Conservation (phyloP, 2,329 filamentous ascomycete species). For the Monosporascus cannonballus region DNA sequence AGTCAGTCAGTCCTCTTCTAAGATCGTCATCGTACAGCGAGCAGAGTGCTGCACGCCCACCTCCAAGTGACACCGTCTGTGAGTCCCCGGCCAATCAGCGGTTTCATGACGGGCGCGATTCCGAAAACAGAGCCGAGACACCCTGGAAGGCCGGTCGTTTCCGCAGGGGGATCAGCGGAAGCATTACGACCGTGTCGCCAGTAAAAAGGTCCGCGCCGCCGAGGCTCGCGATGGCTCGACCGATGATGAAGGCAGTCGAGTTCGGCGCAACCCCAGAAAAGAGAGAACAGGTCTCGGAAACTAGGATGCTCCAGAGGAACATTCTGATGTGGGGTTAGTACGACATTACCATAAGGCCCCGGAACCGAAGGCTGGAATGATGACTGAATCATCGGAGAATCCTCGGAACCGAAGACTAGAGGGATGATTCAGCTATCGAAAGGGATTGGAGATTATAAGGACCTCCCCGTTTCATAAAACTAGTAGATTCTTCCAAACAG, state of each 20-base stretch:
- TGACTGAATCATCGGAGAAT: no score
- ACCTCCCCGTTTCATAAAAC: slow-evolving; percentile 46
- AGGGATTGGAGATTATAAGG: slow-evolving; percentile 11
- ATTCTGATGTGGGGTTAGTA: slow-evolving; percentile 21
- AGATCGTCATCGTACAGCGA: no score
- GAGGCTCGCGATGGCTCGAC: slow-evolving; percentile 50
- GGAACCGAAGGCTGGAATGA: no score
- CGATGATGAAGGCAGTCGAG: slow-evolving; percentile 48
- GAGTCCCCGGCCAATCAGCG: slow-evolving; percentile 48
- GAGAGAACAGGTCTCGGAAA: slow-evolving; percentile 49
- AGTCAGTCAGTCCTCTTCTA: not conserved
- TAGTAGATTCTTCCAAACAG: slow-evolving; percentile 49
- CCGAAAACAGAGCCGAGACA: slow-evolving; percentile 49
- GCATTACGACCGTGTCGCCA: slow-evolving; percentile 50
- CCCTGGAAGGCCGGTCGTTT: slow-evolving; percentile 54
- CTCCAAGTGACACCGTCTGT: slow-evolving; percentile 43
- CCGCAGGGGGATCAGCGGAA: slow-evolving; percentile 52
- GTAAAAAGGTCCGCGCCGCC: slow-evolving; percentile 53
- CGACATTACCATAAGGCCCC: no score
- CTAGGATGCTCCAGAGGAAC: slow-evolving; percentile 40
- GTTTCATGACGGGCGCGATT: slow-evolving; percentile 47
- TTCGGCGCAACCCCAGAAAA: slow-evolving; percentile 47
- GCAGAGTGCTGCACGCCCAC: slow-evolving; percentile 12
- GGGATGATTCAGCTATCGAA: no score
- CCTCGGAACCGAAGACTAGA: no score